phyloP scores from a whole-genome alignment of 2,329 filamentous ascomycete genomes.

The Cercospora sesami region DNA sequence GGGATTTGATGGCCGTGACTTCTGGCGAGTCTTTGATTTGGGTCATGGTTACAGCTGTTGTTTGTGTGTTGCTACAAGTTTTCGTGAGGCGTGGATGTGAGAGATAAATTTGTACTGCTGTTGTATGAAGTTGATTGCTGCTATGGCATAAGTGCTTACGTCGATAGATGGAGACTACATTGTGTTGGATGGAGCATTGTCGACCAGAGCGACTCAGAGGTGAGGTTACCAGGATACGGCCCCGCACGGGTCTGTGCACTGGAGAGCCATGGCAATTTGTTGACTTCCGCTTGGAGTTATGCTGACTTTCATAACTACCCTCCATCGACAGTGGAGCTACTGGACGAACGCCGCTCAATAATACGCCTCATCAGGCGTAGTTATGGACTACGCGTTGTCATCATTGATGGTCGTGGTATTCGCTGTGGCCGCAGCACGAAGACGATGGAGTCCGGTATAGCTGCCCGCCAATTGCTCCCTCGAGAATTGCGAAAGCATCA shows the following conservation, averaged over 20 bases:
- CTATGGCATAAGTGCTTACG: not conserved
- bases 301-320: not conserved
- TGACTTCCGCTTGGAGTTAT: not conserved
- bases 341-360: not conserved
- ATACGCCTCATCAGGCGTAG: not conserved
- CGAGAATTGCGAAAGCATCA: not conserved
- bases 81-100: not conserved
- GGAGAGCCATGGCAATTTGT: not conserved
- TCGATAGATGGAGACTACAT: not conserved
- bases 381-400: not conserved
- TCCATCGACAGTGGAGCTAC: not conserved
- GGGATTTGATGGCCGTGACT: constrained; percentile 20
- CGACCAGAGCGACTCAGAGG: not conserved
- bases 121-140: not conserved
- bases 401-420: not conserved
- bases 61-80: not conserved
- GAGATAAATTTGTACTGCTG: not conserved
- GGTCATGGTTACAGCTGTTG: constrained; percentile 15
- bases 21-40: constrained; percentile 15
- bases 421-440: not conserved
- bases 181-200: not conserved
- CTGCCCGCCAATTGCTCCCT: not conserved
- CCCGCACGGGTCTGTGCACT: not conserved
- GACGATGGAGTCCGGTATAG: not conserved
- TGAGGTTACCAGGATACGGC: not conserved